Evolutionary conservation across 2,329 filamentous ascomycete species (phyloP).

Genomic region (Epichloe uncinata): DNA sequence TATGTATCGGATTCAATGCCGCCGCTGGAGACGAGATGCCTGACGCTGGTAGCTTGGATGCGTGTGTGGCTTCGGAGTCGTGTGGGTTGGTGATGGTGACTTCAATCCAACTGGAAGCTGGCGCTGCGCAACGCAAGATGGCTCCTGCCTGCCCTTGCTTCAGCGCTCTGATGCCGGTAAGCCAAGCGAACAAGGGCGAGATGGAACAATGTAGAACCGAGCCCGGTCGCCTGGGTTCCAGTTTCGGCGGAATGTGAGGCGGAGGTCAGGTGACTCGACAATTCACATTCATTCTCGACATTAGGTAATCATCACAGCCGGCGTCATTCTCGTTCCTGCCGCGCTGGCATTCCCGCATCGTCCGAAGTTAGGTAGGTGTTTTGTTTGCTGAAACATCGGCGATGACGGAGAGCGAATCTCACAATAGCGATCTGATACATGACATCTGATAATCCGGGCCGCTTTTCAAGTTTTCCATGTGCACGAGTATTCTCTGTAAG

Average conservation of each 20-base stretch:
- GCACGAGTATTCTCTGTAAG: too few relatives aligned
- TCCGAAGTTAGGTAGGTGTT: neutral
- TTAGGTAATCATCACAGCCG: neutral
- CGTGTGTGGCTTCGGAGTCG: neutral
- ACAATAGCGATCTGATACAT: too few relatives aligned
- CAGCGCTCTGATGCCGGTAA: neutral
- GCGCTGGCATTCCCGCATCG: neutral
- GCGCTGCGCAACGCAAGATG: slow-evolving; percentile 19
- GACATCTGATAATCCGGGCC: too few relatives aligned
- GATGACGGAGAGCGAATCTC: neutral
- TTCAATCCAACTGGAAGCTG: slow-evolving; percentile 9
- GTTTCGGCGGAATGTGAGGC: neutral
- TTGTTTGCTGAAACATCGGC: neutral
- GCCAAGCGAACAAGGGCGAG: slow-evolving; percentile 15
- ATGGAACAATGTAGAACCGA: slow-evolving; percentile 17
- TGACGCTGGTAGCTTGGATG: neutral
- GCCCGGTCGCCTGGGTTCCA: neutral
- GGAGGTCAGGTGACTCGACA: neutral
- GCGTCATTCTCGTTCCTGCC: neutral
- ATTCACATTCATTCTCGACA: neutral
- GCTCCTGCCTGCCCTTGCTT: slow-evolving; percentile 21
- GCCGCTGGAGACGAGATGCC: neutral
- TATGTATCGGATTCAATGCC: neutral
- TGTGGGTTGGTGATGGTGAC: slow-evolving; percentile 9
- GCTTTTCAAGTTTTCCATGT: too few relatives aligned